A percentile compares a stretch with the other conserved stretches of the same genome.
Conservation (phyloP, 2,329 filamentous ascomycete genomes). For the Cucurbitaria berberidis region DNA sequence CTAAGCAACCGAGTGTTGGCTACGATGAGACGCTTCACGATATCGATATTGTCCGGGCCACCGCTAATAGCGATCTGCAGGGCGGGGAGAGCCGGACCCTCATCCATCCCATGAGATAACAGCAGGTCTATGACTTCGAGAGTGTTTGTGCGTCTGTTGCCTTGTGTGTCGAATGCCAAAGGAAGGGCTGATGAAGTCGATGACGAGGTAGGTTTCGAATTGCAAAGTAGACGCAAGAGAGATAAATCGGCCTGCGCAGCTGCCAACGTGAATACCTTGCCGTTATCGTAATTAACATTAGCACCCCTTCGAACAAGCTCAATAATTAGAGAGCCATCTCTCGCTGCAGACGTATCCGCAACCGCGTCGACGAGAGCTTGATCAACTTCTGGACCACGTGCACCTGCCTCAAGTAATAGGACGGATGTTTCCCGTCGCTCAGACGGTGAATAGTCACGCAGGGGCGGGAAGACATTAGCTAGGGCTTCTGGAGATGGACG, state of each 20-base stretch:
- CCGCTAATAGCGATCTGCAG: constrained; percentile 38
- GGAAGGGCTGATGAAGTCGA: constrained; percentile 37
- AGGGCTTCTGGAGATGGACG: constrained; percentile 30
- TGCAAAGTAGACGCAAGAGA: constrained; percentile 36
- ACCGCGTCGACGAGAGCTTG: constrained; percentile 38
- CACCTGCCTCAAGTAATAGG: constrained; percentile 35
- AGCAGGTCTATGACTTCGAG: constrained; percentile 37
- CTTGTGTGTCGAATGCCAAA: constrained; percentile 33
- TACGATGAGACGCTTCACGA: constrained; percentile 36
- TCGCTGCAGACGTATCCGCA: constrained; percentile 29
- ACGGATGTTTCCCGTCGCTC: constrained; percentile 31
- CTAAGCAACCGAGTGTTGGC: constrained; percentile 30
- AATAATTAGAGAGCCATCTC: constrained; percentile 34
- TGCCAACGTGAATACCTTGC: constrained; percentile 34
- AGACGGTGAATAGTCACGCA: constrained; percentile 22
- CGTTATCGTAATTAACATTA: constrained; percentile 31
- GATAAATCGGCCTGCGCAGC: constrained; percentile 36
- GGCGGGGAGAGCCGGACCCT: constrained; percentile 25
- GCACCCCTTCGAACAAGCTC: constrained; percentile 35
- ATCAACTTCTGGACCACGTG: constrained; percentile 36
- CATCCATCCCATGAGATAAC: constrained; percentile 31
- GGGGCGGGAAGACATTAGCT: constrained; percentile 29
- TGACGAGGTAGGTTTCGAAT: constrained; percentile 20
- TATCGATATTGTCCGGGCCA: constrained; percentile 39
- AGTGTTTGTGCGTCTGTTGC: constrained; percentile 29